Conservation (phyloP, 164 flowering plant genomes). For the Houttuynia cordata region DNA sequence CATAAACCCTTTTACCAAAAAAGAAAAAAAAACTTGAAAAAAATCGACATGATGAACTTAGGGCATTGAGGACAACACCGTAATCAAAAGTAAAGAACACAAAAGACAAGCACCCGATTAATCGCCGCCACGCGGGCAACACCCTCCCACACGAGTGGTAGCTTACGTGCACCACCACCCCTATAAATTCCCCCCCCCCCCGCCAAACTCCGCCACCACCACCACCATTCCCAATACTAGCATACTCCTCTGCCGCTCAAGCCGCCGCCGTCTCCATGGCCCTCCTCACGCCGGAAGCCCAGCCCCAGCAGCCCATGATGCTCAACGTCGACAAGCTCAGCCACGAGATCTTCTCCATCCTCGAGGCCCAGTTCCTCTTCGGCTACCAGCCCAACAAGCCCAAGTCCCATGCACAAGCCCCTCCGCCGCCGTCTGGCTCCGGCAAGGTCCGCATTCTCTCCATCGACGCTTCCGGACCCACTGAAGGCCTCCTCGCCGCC, state of each 20-base stretch:
- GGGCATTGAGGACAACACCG: too few species aligned
- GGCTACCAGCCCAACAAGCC: conserved; percentile 19
- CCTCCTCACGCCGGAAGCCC: conserved; percentile 14
- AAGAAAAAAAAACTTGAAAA: too few species aligned
- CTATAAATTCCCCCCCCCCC: too few species aligned
- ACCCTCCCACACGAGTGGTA: too few species aligned
- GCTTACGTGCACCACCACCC: too few species aligned
- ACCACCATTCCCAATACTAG: too few species aligned
- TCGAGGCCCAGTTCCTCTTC: conserved; percentile 68
- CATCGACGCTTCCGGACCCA: conserved; percentile 42
- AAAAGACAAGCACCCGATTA: too few species aligned
- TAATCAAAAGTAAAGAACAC: too few species aligned
- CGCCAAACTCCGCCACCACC: too few species aligned
- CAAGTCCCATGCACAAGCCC: conserved; percentile 32
- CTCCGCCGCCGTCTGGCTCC: conserved; percentile 17
- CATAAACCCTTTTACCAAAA: too few species aligned
- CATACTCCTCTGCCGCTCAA: conserved; percentile 10
- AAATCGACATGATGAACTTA: too few species aligned
- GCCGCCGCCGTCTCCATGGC: neutral
- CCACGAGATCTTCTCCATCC: conserved; percentile 77
- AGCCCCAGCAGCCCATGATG: conserved; percentile 40
- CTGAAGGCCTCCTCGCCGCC: conserved; percentile 46
- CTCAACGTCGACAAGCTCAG: conserved; percentile 66
- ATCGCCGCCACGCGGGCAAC: too few species aligned
- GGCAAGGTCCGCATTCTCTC: conserved; percentile 50